phyloP scores from a whole-genome alignment of 2,329 filamentous ascomycete species.

The Fusarium pseudonygamai region DNA sequence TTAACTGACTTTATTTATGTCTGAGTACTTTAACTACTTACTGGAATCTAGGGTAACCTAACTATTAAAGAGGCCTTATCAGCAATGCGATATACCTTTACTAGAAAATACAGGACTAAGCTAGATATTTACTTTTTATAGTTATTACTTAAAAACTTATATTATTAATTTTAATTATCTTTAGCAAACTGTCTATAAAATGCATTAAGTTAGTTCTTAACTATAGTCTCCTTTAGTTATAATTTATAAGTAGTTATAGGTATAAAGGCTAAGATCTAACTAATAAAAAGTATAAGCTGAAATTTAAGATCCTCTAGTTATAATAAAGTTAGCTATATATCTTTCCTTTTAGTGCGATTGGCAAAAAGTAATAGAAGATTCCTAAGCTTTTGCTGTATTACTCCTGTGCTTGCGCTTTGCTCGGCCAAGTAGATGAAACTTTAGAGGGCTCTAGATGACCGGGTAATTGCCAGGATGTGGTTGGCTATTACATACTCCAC shows the following conservation, averaged over 20 bases:
- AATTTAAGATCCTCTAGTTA: no score
- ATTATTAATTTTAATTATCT: background rate
- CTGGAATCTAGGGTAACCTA: fast-evolving
- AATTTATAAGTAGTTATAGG: no score
- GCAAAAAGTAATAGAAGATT: no score
- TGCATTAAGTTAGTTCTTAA: fast-evolving
- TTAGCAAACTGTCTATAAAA: fast-evolving
- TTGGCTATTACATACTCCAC: background rate
- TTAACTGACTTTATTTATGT: background rate
- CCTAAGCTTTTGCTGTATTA: background rate
- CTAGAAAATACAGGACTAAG: background rate
- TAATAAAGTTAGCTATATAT: fast-evolving
- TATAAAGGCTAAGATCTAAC: no score
- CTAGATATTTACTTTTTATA: background rate
- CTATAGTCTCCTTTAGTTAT: no score
- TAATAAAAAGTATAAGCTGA: no score
- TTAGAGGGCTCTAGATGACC: no score
- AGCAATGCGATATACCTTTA: background rate
- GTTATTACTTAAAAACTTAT: fast-evolving
- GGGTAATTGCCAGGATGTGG: background rate
- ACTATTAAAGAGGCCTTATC: fast-evolving
- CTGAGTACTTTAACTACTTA: fast-evolving
- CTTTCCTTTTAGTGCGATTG: no score
- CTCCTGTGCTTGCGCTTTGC: background rate
- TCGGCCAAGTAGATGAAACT: background rate